These are phyloP conservation scores for Kurtzmaniella cleridarum DNA, from an alignment of 805 yeast genomes.

Conservation along the genomic window DNA sequence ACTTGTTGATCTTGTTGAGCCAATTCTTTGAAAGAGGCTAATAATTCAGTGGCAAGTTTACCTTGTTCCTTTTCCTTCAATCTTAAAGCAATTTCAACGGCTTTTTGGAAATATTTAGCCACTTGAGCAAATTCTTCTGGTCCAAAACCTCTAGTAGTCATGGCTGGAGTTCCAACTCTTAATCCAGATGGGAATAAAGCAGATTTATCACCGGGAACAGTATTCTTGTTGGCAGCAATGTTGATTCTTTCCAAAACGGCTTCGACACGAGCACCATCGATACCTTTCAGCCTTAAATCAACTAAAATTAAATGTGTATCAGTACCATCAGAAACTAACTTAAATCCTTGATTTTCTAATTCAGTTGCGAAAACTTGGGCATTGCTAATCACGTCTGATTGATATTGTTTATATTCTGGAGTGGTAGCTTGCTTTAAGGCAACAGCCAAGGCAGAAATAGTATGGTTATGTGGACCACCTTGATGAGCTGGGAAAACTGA, in stretches of 20 bases:
- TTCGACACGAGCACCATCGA: constrained; percentile 97
- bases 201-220: constrained; percentile 96
- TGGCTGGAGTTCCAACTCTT: constrained; percentile 97
- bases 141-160: constrained; percentile 95
- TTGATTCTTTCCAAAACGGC: constrained; percentile 90
- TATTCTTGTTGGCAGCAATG: constrained; percentile 95
- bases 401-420: constrained; percentile 89
- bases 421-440: constrained; percentile 91
- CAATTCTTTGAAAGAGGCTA: constrained; percentile 65
- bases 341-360: constrained; percentile 68
- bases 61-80: constrained; percentile 60
- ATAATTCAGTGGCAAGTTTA: constrained; percentile 49
- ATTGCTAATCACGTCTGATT: constrained; percentile 78
- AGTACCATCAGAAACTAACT: constrained; percentile 89
- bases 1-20: constrained; percentile 64
- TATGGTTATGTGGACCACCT: constrained; percentile 99
- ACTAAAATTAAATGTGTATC: constrained; percentile 96
- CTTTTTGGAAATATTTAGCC: constrained; percentile 73
- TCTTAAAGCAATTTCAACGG: constrained; percentile 60
- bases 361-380: constrained; percentile 78
- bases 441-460: constrained; percentile 94
- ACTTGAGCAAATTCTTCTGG: constrained; percentile 80
- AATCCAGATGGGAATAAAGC: constrained; percentile 97
- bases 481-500: constrained; percentile 99
- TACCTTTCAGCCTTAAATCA: constrained; percentile 79